Conservation (phyloP, 139 green algal species). For the Zygnema circumcarinatum region DNA sequence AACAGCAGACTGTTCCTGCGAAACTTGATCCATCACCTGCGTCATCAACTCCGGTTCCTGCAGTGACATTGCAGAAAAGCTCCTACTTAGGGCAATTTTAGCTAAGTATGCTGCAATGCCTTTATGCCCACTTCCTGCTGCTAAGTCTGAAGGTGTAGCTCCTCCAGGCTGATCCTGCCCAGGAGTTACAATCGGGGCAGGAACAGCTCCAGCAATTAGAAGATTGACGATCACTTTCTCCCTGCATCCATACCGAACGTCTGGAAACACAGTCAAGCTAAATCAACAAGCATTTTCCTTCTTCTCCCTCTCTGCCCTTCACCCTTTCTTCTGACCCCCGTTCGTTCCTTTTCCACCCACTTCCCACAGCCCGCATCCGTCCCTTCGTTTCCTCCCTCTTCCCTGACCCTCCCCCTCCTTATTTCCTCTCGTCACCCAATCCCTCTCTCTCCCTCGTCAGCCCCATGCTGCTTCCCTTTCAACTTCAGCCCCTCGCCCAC, state of each 20-base stretch:
- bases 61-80: conserved; percentile 32
- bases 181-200: background rate
- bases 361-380: too few species aligned
- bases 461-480: too few species aligned
- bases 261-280: background rate
- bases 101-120: conserved; percentile 55
- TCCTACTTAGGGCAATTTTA: conserved; percentile 19
- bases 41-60: too few species aligned
- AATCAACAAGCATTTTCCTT: background rate
- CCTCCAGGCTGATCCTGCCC: background rate
- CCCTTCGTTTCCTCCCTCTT: too few species aligned
- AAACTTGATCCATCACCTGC: too few species aligned
- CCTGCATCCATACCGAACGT: too few species aligned
- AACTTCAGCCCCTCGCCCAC: too few species aligned
- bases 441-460: too few species aligned
- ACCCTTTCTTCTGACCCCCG: background rate
- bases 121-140: conserved; percentile 10
- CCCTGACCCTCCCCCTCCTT: too few species aligned
- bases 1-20: background rate
- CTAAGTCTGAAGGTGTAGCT: conserved; percentile 37
- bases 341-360: background rate
- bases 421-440: too few species aligned
- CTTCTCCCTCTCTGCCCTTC: too few species aligned
- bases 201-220: background rate
- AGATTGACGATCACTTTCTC: conserved; percentile 25